Evolutionary conservation across 352 stramenopile genomes (phyloP).

Genomic region (Globisporangium rhizosaccharum): DNA sequence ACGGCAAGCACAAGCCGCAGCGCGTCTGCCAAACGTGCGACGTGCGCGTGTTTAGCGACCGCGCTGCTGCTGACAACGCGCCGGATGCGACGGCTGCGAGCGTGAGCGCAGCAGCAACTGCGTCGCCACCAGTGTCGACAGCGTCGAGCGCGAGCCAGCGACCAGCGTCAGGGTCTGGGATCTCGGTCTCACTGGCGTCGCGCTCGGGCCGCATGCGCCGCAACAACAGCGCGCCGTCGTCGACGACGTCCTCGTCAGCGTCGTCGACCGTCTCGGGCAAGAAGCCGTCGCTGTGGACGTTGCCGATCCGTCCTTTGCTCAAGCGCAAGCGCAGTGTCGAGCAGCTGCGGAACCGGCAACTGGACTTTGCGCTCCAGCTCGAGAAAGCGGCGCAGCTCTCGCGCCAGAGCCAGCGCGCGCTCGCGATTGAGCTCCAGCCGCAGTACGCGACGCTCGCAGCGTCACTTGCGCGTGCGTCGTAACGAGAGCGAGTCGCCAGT

Average conservation of each 20-base stretch:
- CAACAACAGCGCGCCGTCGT: conserved; percentile 15
- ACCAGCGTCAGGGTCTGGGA: conserved; percentile 4
- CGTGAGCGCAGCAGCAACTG: not conserved
- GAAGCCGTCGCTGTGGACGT: conserved; percentile 31
- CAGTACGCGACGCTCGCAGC: conserved; percentile 18
- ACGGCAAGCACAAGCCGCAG: conserved; percentile 34
- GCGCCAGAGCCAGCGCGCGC: conserved; percentile 13
- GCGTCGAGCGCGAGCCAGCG: conserved; percentile 12
- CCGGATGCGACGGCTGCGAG: not conserved
- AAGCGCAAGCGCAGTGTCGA: conserved; percentile 46
- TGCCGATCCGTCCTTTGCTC: conserved; percentile 42
- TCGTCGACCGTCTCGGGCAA: conserved; percentile 6
- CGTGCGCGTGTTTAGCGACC: conserved; percentile 25
- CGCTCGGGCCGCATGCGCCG: conserved; percentile 9
- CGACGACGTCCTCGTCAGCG: not conserved
- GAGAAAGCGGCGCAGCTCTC: conserved; percentile 36
- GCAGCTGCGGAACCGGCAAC: conserved; percentile 38
- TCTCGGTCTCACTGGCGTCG: conserved; percentile 12
- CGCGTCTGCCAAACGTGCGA: conserved; percentile 59
- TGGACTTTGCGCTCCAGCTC: conserved; percentile 26
- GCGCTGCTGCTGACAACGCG: not conserved
- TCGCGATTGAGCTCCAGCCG: conserved; percentile 33
- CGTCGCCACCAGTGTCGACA: conserved; percentile 14
- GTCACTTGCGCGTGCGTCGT: conserved; percentile 13
- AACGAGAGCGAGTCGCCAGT: not conserved